Evolutionary conservation across 2,329 filamentous ascomycete species (phyloP).

Genomic region (Talaromyces islandicus): DNA sequence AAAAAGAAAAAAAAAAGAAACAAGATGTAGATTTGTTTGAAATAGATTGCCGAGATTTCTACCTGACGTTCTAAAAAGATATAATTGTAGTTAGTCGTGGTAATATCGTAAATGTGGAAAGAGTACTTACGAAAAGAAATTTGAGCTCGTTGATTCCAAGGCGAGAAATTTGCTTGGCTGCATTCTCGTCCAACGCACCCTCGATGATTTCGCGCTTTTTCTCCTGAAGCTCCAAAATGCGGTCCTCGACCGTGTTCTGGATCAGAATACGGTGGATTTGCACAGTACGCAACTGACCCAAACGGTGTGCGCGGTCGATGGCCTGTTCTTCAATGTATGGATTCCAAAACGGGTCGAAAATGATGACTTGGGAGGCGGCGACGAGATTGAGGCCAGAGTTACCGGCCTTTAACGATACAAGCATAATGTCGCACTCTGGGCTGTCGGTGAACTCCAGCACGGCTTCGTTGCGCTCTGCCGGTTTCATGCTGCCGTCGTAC

Average conservation of each 20-base stretch:
- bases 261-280: conserved; percentile 76
- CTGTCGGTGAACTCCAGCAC: conserved; percentile 63
- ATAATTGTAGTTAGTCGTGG: background rate
- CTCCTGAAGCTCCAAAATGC: conserved; percentile 73
- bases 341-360: conserved; percentile 93
- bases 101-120: background rate
- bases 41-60: background rate
- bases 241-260: conserved; percentile 75
- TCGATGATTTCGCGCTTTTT: conserved; percentile 72
- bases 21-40: background rate
- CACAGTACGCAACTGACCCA: conserved; percentile 70
- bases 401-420: conserved; percentile 73
- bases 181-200: conserved; percentile 71
- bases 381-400: conserved; percentile 84
- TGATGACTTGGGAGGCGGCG: conserved; percentile 76
- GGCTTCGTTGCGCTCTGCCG: conserved; percentile 59
- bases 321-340: conserved; percentile 90
- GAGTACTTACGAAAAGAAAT: conserved; percentile 56
- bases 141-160: conserved; percentile 62
- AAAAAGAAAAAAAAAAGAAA: no score
- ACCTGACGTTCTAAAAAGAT: background rate
- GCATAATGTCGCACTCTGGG: conserved; percentile 59
- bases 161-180: conserved; percentile 59
- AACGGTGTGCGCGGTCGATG: conserved; percentile 81
- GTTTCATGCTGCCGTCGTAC: conserved; percentile 71